Base-by-base conservation (phyloP, 345 rosid species). In the Geranium brycei region DNA sequence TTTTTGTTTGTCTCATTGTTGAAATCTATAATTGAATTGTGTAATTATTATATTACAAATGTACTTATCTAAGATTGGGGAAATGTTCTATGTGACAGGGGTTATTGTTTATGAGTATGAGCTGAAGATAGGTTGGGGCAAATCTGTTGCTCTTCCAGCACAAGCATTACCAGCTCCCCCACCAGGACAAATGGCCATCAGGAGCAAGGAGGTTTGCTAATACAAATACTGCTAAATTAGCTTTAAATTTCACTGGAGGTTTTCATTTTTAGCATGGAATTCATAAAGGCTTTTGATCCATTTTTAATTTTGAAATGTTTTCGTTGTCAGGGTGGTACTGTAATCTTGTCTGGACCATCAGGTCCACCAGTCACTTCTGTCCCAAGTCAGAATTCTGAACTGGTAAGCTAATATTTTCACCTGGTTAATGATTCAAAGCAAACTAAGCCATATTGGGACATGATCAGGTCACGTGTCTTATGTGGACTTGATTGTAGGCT, bases 141-240 rank as follows among this genome's bases (percentile, higher is more conserved):
- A 95, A 75, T 90, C 99, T 68, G 99, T 95, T 64, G 95, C 97
- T 72, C 93, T 91, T 71, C 99, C 99, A 68, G 88, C 99, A 60
- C 99, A 95, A 78, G 95, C 99, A 6, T 72, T 91, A 35, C 99
- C 99, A 53, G 99, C 99, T 75, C 97, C 99, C 5, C 97, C 99
- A 30, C 97, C 99, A 31, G 97, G 97, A 63, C 99, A 95, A 1
- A 95, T 95, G 99, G 99, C 96, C 71, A 91, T 95, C 68, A 83
- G 97, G 82, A 95, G 95, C 73, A 91, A 91, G 79, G 99, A 91
- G 97, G 99, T 91, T 75, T 53, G 30, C 72, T 58, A 56, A 35
- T 35, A 35, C 10, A 4, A 35, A 7, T 4, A 35, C 56, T 65
- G 56, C 16, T 31, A 4, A 19, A 17, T 10, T 63, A n/a, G 17